Evolutionary conservation across 2,329 filamentous ascomycete genomes (phyloP), one percentile per base, ranked within the genome.

Genomic region (Cladobotryum mycophilum): DNA sequence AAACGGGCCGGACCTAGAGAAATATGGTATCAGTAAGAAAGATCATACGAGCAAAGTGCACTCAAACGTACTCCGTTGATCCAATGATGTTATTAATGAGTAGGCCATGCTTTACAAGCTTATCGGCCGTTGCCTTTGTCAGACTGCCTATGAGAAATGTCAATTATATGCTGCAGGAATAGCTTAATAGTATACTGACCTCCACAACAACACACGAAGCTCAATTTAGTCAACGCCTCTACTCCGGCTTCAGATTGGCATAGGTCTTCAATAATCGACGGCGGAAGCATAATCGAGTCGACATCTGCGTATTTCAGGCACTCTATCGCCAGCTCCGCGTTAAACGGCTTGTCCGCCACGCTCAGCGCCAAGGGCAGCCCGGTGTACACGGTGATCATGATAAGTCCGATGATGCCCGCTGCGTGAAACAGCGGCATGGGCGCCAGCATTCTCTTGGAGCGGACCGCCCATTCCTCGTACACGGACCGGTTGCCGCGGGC

Each of bases 181-280:
- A 30, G 5, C 9, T 7, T 7, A 30, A 30, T 30, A 6, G 25
- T 30, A 11, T 8, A 15, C 14, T 49, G 36, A 68, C 71, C 72
- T 38, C 71, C 72, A 8, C 66, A 69, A 50, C 68, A 70, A 5
- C 41, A 52, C 1, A 72, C 65, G 3, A 57, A 53, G 1, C 67
- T 59, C 2, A 75, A 47, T 25, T 64, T 66, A 7, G 52, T 51
- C 8, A 77, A 56, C 0, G 57, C 41, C 2, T 59, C 53, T 4
- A 69, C 54, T 2, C 64, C 57, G 2, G 66, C 58, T 0, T 66
- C 58, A 3, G 54, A 60, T 33, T 67, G 59, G 45, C 66, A 68
- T 58, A 77, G 63, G 3, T 76, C 72, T 41, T 74, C 73, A 1
- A 77, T 49, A 14, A 76, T 62, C 0, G 68, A 64, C 0, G 73